These are phyloP conservation scores for Daldinia decipiens DNA, from an alignment of 495 filamentous ascomycete genomes.

Conservation along the genomic window DNA sequence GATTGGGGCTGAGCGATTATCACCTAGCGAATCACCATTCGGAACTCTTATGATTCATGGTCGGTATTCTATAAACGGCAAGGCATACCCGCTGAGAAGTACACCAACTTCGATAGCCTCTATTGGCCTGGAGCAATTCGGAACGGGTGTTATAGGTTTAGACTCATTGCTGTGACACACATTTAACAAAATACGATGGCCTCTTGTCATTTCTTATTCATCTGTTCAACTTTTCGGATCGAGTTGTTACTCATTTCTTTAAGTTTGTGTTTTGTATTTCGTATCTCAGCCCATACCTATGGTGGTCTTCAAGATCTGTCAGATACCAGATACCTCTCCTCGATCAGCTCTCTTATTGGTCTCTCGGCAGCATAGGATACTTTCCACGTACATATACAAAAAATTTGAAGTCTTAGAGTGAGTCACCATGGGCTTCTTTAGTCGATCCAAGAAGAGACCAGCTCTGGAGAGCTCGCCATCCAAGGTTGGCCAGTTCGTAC, in stretches of 20 bases:
- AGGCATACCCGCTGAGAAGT: constrained; percentile 54
- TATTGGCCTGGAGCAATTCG: constrained; percentile 29
- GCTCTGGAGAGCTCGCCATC: constrained; percentile 26
- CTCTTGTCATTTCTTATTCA: constrained; percentile 27
- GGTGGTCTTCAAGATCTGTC: constrained; percentile 6
- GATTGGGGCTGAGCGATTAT: constrained; percentile 43
- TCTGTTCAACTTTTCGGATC: constrained; percentile 24
- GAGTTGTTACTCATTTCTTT: constrained; percentile 15
- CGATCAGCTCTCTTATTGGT: constrained; percentile 28
- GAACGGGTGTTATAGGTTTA: constrained; percentile 23
- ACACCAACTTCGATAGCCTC: constrained; percentile 38
- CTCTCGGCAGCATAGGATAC: constrained; percentile 10
- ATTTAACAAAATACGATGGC: constrained; percentile 40
- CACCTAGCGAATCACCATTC: constrained; percentile 49
- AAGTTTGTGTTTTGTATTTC: constrained; percentile 24
- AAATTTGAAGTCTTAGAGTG: constrained; percentile 2
- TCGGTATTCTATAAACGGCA: constrained; percentile 52
- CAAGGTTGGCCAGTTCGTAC: constrained; percentile 33
- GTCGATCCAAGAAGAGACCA: constrained; percentile 57
- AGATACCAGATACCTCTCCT: constrained; percentile 10
- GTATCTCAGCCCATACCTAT: constrained; percentile 17
- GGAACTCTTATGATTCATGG: constrained; percentile 39
- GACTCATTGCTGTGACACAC: constrained; percentile 35
- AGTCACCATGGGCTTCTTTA: constrained; percentile 58
- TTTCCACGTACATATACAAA: constrained; percentile 11